Conservation (phyloP, 2,329 filamentous ascomycete species). For the Trichothecium roseum region DNA sequence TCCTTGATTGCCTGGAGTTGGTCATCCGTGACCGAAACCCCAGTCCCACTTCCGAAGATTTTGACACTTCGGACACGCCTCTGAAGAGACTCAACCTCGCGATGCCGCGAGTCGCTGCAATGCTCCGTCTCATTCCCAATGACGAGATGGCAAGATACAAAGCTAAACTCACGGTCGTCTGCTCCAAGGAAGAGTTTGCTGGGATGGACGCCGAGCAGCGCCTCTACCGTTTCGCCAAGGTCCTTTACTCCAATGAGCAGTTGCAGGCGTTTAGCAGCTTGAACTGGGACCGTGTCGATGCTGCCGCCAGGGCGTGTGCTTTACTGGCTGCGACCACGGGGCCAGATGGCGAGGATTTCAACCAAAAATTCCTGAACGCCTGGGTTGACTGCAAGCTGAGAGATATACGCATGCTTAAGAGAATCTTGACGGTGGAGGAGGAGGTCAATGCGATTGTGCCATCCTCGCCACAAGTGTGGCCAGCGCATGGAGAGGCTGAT, state of each 20-base stretch:
- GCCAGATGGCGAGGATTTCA: constrained; percentile 10
- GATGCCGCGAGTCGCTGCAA: constrained; percentile 2
- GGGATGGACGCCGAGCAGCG: constrained; percentile 11
- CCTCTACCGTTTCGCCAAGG: constrained; percentile 11
- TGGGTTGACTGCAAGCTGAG: constrained; percentile 15
- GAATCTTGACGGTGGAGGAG: constrained; percentile 2
- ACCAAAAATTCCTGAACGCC: constrained; percentile 6
- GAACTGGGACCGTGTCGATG: constrained; percentile 15
- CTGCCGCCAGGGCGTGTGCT: constrained; percentile 14
- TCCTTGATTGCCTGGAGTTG: too few species aligned
- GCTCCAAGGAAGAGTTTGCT: constrained; percentile 5
- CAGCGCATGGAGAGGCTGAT: too few species aligned
- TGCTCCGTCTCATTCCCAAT: constrained; percentile 10
- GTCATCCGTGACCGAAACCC: too few species aligned
- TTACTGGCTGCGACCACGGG: constrained; percentile 14
- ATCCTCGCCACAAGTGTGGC: not conserved
- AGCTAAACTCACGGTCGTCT: constrained; percentile 10
- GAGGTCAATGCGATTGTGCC: not conserved
- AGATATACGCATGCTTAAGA: constrained; percentile 14
- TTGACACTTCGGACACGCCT: constrained; percentile 1
- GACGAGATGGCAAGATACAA: constrained; percentile 12
- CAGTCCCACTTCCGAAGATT: too few species aligned
- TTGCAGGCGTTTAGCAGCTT: constrained; percentile 9
- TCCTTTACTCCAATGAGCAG: constrained; percentile 19
- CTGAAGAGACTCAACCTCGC: constrained; percentile 2